Evolutionary conservation across 2,329 filamentous ascomycete genomes (phyloP).

Genomic region (Ciborinia camelliae): DNA sequence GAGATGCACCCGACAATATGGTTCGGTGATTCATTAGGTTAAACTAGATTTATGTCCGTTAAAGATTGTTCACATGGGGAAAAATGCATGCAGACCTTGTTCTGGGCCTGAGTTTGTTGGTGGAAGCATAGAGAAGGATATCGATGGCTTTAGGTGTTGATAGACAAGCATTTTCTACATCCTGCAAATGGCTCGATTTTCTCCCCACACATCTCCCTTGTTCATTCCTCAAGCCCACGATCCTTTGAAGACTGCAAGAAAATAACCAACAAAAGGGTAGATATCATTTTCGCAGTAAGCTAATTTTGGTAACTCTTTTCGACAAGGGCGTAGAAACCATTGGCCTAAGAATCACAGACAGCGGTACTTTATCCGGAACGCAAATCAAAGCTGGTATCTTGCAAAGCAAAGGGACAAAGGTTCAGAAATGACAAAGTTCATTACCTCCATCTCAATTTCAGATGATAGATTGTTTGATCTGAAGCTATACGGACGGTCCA

Average conservation of each 20-base stretch:
- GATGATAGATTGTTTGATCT: background rate
- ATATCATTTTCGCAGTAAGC: background rate
- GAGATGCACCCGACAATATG: constrained; percentile 1
- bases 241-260: background rate
- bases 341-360: background rate
- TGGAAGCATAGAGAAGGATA: background rate
- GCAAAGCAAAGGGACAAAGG: background rate
- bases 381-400: background rate
- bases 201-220: background rate
- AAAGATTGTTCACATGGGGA: background rate
- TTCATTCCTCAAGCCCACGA: background rate
- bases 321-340: background rate
- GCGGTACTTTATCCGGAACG: background rate
- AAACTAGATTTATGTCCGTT: background rate
- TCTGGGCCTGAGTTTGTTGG: background rate
- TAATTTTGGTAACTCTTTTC: background rate
- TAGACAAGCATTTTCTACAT: background rate
- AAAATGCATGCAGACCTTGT: background rate
- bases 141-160: background rate
- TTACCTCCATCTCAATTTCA: background rate
- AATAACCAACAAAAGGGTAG: background rate
- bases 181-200: background rate
- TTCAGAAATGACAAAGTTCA: background rate
- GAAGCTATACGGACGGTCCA: background rate
- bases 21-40: constrained; percentile 2